These are phyloP conservation scores for Salisapilia sapeloensis DNA, from an alignment of 352 stramenopile genomes.

Conservation along the genomic window DNA sequence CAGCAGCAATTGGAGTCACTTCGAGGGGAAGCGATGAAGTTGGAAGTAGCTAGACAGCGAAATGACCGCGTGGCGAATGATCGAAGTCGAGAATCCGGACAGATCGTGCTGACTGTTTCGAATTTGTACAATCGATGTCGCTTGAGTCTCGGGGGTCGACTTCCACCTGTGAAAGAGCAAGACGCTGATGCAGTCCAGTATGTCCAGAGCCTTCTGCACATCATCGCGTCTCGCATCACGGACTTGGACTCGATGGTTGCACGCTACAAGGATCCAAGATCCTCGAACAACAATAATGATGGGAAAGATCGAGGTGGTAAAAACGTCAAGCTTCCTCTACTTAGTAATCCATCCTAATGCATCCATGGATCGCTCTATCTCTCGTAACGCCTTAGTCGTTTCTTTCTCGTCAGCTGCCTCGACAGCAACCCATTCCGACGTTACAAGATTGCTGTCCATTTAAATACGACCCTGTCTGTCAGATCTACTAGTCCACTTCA, in stretches of 20 bases:
- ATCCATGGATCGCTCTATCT: no score
- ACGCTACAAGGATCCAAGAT: conserved; percentile 44
- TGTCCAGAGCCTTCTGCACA: conserved; percentile 56
- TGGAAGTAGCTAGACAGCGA: conserved; percentile 69
- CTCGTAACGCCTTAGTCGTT: no score
- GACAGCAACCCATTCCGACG: no score
- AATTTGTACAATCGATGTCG: conserved; percentile 82
- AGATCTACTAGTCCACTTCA: no score
- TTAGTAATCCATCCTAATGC: no score
- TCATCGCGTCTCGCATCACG: conserved; percentile 62
- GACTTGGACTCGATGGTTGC: conserved; percentile 77
- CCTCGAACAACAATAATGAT: no score
- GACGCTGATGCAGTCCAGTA: conserved; percentile 59
- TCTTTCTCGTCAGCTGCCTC: no score
- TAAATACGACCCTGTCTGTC: no score
- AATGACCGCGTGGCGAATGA: conserved; percentile 68
- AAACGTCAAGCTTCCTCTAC: no score
- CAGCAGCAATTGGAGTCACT: conserved; percentile 70
- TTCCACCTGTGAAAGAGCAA: conserved; percentile 51
- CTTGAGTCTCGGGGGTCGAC: conserved; percentile 53
- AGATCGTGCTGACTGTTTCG: conserved; percentile 83
- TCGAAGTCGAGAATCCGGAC: conserved; percentile 66
- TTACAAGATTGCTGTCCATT: no score
- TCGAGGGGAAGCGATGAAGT: conserved; percentile 52
- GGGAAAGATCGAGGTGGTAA: no score